A percentile compares a stretch with the other conserved stretches of the same genome.
Conservation (phyloP, 345 rosid species). For the Brassica incana region DNA sequence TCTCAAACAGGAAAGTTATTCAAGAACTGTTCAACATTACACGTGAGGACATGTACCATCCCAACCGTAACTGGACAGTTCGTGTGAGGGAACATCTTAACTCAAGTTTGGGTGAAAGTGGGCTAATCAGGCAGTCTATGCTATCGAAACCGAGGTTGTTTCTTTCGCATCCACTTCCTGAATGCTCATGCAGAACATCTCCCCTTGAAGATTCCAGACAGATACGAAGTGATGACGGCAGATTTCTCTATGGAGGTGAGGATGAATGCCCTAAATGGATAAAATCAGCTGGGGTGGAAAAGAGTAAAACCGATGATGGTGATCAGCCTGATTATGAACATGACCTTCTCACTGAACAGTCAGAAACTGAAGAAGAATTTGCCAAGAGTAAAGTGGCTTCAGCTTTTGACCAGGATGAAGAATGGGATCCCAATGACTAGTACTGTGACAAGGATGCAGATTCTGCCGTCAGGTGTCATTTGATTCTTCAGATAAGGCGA, state of each 20-base stretch:
- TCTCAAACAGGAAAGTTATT: conserved; percentile 67
- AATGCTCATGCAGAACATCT: conserved; percentile 87
- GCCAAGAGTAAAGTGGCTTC: conserved; percentile 49
- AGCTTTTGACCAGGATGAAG: conserved; percentile 73
- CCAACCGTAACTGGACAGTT: conserved; percentile 75
- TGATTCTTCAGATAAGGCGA: neutral
- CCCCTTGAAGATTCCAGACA: conserved; percentile 41
- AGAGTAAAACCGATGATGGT: conserved; percentile 44
- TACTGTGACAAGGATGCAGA: conserved; percentile 8
- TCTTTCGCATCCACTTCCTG: conserved; percentile 91
- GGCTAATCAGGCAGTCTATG: conserved; percentile 67
- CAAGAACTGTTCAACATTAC: conserved; percentile 56
- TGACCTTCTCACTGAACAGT: conserved; percentile 49
- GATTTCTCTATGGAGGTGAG: conserved; percentile 67
- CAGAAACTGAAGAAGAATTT: conserved; percentile 53
- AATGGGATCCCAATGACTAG: conserved; percentile 97
- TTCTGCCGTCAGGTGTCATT: neutral
- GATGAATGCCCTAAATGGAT: conserved; percentile 96
- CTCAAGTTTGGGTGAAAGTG: conserved; percentile 74
- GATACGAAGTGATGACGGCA: conserved; percentile 45
- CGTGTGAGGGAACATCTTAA: conserved; percentile 76
- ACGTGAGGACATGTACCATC: conserved; percentile 74
- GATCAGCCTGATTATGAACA: conserved; percentile 61
- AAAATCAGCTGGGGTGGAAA: conserved; percentile 49
- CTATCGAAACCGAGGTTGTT: conserved; percentile 67